Evolutionary conservation across 169 alveolate genomes (phyloP).

Genomic region (Plasmodium gaboni): DNA sequence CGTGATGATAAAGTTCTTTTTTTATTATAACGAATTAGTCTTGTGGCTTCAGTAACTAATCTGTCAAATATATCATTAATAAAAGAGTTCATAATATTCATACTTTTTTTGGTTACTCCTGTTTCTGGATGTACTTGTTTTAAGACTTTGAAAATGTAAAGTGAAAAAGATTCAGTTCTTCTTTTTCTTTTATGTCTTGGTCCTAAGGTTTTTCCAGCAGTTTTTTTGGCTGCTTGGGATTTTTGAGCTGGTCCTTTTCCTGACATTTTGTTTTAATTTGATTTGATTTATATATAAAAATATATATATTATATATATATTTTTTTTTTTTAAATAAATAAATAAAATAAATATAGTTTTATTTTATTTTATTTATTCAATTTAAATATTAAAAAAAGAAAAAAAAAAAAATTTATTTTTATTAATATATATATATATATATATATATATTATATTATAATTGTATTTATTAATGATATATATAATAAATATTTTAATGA

Average conservation of each 20-base stretch:
- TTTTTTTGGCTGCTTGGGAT: conserved; percentile 92
- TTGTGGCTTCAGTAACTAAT: conserved; percentile 96
- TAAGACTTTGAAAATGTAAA: conserved; percentile 98
- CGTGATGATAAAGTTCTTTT: conserved; percentile 98
- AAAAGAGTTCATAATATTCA: conserved; percentile 99
- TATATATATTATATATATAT: conserved; percentile 9
- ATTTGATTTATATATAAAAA: neutral
- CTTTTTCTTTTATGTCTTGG: conserved; percentile 93
- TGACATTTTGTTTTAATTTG: conserved; percentile 83
- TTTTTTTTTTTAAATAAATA: conserved; percentile 29
- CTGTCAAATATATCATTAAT: conserved; percentile 97
- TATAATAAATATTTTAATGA: no score
- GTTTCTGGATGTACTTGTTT: conserved; percentile 99
- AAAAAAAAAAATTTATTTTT: conserved; percentile 5
- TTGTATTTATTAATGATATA: no score
- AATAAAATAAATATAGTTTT: conserved; percentile 4
- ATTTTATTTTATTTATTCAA: conserved; percentile 18
- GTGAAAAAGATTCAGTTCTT: conserved; percentile 97
- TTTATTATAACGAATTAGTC: conserved; percentile 97
- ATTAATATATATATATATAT: conserved; percentile 11
- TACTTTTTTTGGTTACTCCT: conserved; percentile 98
- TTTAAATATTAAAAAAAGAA: neutral
- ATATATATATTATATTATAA: conserved; percentile 7
- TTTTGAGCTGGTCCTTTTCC: conserved; percentile 92
- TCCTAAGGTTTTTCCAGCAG: conserved; percentile 92